A percentile compares a stretch with the other conserved stretches of the same genome.
These are phyloP conservation scores for Macrophomina tecta DNA, from an alignment of 2,329 filamentous ascomycete species.

Conservation along the genomic window DNA sequence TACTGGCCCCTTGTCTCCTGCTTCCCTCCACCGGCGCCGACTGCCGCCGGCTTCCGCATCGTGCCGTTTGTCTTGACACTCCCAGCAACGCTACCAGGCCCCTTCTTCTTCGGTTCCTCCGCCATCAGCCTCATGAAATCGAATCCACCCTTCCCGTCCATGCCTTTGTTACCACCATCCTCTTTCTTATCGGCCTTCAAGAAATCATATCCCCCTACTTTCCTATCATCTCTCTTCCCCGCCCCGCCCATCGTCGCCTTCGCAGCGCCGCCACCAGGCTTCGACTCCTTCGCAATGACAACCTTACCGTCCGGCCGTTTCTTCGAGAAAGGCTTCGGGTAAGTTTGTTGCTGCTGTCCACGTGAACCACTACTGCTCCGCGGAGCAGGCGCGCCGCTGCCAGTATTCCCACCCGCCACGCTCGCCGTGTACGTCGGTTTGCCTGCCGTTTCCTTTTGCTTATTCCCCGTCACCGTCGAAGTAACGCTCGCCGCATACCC, in stretches of 20 bases:
- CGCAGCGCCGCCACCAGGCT: constrained; percentile 3
- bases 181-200: background rate
- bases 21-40: background rate
- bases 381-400: background rate
- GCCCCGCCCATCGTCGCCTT: background rate
- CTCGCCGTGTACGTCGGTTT: background rate
- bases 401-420: background rate
- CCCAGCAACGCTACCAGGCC: constrained; percentile 17
- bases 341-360: background rate
- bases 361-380: background rate
- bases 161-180: background rate
- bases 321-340: constrained; percentile 16
- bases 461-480: too few relatives aligned
- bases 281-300: constrained; percentile 7
- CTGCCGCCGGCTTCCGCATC: background rate
- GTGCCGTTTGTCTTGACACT: constrained; percentile 16
- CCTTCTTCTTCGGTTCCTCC: constrained; percentile 20
- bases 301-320: constrained; percentile 21
- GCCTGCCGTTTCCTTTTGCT: too few relatives aligned
- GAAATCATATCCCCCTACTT: background rate
- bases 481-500: too few relatives aligned
- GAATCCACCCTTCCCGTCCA: constrained; percentile 11
- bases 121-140: constrained; percentile 25
- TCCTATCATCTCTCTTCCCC: background rate
- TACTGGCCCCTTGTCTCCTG: constrained; percentile 10